Evolutionary conservation across 139 green algal species (phyloP).

Genomic region (Trebouxia sp.): DNA sequence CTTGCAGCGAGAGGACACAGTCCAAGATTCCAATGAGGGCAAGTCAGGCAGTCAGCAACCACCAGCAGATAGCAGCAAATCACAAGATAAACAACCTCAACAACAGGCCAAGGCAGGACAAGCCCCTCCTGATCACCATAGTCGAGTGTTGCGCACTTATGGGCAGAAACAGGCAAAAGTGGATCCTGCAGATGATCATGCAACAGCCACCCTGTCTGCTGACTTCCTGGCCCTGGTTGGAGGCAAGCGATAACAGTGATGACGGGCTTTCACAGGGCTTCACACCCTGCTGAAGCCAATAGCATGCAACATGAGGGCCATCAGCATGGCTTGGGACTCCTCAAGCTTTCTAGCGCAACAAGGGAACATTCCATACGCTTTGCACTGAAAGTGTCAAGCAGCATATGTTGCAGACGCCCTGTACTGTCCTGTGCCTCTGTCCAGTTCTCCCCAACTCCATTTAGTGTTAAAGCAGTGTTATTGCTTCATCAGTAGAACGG

Average conservation of each 20-base stretch:
- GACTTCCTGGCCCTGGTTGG: constrained; percentile 63
- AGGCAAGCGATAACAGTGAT: constrained; percentile 33
- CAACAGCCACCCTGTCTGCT: constrained; percentile 41
- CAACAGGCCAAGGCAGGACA: not conserved
- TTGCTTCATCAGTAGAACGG: no score
- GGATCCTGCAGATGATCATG: constrained; percentile 52
- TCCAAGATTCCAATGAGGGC: not conserved
- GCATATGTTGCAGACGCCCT: no score
- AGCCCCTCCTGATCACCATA: not conserved
- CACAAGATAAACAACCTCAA: not conserved
- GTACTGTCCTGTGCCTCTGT: no score
- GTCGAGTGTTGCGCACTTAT: constrained; percentile 48
- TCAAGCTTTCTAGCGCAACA: no score
- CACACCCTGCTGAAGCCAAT: no score
- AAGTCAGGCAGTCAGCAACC: not conserved
- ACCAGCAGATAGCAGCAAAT: constrained; percentile 1
- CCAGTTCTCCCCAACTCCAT: no score
- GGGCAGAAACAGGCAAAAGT: constrained; percentile 60
- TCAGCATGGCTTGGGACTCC: no score
- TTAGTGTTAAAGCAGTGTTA: no score
- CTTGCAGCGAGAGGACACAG: not conserved
- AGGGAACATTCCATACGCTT: no score
- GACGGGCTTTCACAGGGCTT: no score
- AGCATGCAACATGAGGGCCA: no score
- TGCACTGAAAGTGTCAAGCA: no score